Evolutionary conservation across 2,329 filamentous ascomycete genomes (phyloP).

Genomic region (Colletotrichum nymphaeae): DNA sequence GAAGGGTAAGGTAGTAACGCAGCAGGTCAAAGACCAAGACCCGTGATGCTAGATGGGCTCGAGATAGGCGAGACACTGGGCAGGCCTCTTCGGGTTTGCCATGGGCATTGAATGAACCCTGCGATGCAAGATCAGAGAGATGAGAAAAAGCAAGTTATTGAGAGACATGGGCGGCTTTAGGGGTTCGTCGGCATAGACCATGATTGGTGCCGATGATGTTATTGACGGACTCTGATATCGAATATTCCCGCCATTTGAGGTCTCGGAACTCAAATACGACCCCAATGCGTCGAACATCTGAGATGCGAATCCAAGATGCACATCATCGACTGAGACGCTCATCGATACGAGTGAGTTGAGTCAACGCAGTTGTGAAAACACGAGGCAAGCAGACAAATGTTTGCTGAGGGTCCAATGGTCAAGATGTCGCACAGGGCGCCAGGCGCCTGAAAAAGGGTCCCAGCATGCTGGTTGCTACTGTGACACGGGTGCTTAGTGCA

Average conservation of each 20-base stretch:
- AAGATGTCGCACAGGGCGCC: constrained; percentile 7
- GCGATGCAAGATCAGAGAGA: constrained; percentile 1
- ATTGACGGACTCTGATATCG: background rate
- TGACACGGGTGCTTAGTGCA: background rate
- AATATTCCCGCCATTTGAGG: background rate
- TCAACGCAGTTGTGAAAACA: background rate
- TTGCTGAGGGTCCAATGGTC: background rate
- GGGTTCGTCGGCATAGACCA: background rate
- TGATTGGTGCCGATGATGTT: background rate
- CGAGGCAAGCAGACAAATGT: background rate
- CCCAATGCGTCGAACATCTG: background rate
- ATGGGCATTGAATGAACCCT: background rate
- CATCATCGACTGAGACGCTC: background rate
- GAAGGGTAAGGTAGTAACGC: background rate
- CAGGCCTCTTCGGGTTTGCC: background rate
- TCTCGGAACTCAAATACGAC: background rate
- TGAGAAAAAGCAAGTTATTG: background rate
- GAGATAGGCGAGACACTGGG: constrained; percentile 6
- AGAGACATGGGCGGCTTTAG: background rate
- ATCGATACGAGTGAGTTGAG: background rate
- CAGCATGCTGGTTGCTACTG: background rate
- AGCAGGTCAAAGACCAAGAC: background rate
- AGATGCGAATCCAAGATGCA: background rate
- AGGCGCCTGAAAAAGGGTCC: background rate
- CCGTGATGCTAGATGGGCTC: background rate